phyloP scores from a whole-genome alignment of 257 asterid species.

The Nicotiana undulata region DNA sequence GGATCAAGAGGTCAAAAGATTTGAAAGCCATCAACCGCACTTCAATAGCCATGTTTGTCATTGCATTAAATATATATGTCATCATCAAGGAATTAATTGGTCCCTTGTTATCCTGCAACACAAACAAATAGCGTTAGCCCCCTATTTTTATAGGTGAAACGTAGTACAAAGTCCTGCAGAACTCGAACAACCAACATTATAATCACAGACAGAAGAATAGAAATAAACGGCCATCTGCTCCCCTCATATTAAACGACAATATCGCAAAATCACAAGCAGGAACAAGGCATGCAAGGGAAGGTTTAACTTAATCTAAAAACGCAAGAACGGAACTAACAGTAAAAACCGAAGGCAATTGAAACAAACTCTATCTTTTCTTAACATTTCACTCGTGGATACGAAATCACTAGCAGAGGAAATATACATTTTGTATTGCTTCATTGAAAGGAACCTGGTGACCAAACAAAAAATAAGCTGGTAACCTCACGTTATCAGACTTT shows the following conservation, averaged over 20 bases:
- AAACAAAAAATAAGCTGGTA: not conserved
- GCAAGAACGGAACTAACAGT: not conserved
- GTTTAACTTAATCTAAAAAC: not conserved
- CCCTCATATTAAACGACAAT: not conserved
- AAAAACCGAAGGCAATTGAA: not conserved
- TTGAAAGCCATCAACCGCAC: conserved; percentile 89
- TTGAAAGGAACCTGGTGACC: not conserved
- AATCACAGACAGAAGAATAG: not conserved
- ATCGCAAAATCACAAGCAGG: not conserved
- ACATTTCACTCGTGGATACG: not conserved
- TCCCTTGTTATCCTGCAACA: conserved; percentile 72
- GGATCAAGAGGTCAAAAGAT: conserved; percentile 70
- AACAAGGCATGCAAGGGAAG: not conserved
- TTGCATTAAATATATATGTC: conserved; percentile 74
- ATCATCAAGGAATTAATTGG: conserved; percentile 71
- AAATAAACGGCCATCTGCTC: not conserved
- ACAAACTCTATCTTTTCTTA: not conserved
- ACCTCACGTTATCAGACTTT: not conserved
- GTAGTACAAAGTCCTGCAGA: not conserved
- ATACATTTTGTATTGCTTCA: not conserved
- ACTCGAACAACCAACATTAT: not conserved
- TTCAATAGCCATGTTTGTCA: conserved; percentile 73
- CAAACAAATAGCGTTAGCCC: conserved; percentile 11
- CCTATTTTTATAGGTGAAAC: conserved; percentile 37
- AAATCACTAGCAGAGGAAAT: not conserved